phyloP scores from a whole-genome alignment of 2,329 filamentous ascomycete species.

The Paecilomyces formosus region DNA sequence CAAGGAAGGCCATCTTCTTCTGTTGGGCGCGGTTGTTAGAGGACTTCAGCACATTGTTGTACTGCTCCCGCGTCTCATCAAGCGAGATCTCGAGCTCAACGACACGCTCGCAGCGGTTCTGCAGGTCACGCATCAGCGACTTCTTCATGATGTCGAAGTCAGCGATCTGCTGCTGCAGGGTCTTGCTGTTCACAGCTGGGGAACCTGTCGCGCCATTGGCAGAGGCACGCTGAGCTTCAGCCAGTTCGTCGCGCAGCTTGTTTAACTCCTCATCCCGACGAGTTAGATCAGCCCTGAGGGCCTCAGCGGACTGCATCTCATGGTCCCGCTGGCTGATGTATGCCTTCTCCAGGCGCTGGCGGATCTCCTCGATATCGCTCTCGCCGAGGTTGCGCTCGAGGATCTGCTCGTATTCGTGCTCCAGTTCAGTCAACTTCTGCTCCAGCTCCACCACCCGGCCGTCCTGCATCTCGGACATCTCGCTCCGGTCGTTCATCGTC shows the following conservation, averaged over 20 bases:
- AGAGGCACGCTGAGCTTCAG: conserved; percentile 49
- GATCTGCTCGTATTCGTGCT: conserved; percentile 77
- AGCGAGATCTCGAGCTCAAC: conserved; percentile 97
- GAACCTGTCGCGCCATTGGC: conserved; percentile 51
- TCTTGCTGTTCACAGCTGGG: conserved; percentile 67
- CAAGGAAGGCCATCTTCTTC: conserved; percentile 99
- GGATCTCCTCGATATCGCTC: conserved; percentile 75
- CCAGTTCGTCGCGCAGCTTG: conserved; percentile 71
- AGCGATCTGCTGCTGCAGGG: conserved; percentile 92
- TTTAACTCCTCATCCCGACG: conserved; percentile 76
- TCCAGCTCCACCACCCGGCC: conserved; percentile 66
- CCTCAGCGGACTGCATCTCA: conserved; percentile 65
- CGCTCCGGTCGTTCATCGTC: conserved; percentile 65
- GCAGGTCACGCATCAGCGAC: conserved; percentile 94
- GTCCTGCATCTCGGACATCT: conserved; percentile 57
- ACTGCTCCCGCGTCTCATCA: conserved; percentile 95
- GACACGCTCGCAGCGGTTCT: conserved; percentile 96
- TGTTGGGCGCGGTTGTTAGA: conserved; percentile 98
- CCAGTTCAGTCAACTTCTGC: conserved; percentile 62
- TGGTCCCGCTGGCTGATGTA: conserved; percentile 68
- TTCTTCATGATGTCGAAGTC: conserved; percentile 99
- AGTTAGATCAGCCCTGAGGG: conserved; percentile 66
- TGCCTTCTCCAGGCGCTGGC: conserved; percentile 67
- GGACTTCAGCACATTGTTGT: conserved; percentile 94
- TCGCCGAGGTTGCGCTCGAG: conserved; percentile 72